These are phyloP conservation scores for Fusarium pseudonygamai DNA, from an alignment of 2,329 filamentous ascomycete genomes.

Conservation along the genomic window DNA sequence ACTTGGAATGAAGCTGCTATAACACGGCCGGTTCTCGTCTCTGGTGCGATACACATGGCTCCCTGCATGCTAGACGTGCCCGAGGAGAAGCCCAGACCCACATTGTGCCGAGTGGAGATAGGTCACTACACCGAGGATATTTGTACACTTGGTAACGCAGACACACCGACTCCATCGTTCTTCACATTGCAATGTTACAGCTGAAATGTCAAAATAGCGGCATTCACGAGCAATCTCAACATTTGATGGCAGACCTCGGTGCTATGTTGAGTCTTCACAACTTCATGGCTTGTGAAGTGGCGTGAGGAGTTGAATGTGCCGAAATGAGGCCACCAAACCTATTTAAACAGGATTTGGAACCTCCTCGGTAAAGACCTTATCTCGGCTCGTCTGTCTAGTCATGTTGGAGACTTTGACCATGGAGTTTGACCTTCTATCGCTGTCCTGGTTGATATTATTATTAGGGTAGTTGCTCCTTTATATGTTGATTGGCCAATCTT, in stretches of 20 bases:
- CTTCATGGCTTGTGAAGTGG: neutral
- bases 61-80: neutral
- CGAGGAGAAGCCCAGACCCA: neutral
- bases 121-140: neutral
- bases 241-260: neutral
- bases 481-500: neutral
- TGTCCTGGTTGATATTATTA: neutral
- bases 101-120: neutral
- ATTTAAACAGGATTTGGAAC: fast-evolving
- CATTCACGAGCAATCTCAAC: too few species aligned
- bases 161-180: too few species aligned
- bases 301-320: neutral
- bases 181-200: too few species aligned
- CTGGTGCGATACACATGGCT: neutral
- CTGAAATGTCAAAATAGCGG: fast-evolving
- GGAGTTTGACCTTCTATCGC: neutral
- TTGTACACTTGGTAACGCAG: neutral
- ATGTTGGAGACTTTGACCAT: neutral
- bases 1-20: neutral
- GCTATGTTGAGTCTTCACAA: neutral
- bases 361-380: neutral
- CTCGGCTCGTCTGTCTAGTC: too few species aligned
- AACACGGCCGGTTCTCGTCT: neutral
- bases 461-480: neutral
- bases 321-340: neutral